Evolutionary conservation across 2,329 filamentous ascomycete genomes (phyloP), one percentile per base, ranked within the genome.

Genomic region (Botrytis aclada): DNA sequence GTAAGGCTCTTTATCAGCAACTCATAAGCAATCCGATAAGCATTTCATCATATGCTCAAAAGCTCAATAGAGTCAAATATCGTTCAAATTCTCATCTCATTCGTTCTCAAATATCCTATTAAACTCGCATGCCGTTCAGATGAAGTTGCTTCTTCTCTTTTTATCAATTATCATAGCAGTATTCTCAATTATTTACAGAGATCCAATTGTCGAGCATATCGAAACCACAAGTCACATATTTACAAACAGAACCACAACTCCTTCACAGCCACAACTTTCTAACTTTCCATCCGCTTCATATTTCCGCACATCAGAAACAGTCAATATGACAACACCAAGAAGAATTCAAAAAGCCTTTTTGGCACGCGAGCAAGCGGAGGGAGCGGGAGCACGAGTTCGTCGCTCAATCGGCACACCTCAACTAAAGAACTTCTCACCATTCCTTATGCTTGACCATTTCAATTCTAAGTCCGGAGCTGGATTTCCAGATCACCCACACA

Each of bases 371-470:
- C 93, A 97, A 82, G 85, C 93, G 41, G 95, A 98, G 82, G 95
- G 95, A 61, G 93, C 91, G 0, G 95, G 96, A 72, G 95, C 95
- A 8, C 88, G 90, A 75, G 95, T 98, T 22, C 90, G 95, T 75
- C 90, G 95, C 73, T 95, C 93, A 60, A 93, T 98, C 77, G 95
- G 95, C 77, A 97, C 94, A 1, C 87, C 92, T 8, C 87, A 92
- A 77, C 87, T 98, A 34, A 90, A 91, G 80, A 94, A 97, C 85
- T 92, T 98, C 82, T 93, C 91, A 22, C 96, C 95, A 0, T 98
- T 98, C 84, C 87, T 98, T 62, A 97, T 98, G 94, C 92, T 98
- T 64, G 95, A 98, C 81, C 93, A 98, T 84, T 98, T 98, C 85
- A 88, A 86, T 71, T 89, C 96, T 78, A 88, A 89, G 70, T 90